Percentiles rank a stretch among this genome's conserved stretches.
Evolutionary conservation across 2,329 filamentous ascomycete species (phyloP).

Genomic region (Trichoderma simmonsii): DNA sequence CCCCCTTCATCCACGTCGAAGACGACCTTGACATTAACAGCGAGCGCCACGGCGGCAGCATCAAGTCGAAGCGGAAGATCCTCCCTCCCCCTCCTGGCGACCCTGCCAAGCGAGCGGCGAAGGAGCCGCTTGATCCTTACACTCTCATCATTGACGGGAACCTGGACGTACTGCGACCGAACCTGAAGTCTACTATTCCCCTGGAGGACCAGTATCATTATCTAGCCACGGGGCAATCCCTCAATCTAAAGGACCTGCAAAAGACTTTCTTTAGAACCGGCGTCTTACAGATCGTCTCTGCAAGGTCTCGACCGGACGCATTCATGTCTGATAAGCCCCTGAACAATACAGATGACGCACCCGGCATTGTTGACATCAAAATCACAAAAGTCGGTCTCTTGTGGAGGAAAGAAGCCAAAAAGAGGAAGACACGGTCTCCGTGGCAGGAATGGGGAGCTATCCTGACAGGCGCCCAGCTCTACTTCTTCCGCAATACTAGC

Average conservation of each 20-base stretch:
- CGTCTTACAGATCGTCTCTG: slow-evolving; percentile 90
- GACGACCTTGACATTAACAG: slow-evolving; percentile 80
- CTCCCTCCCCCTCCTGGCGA: slow-evolving; percentile 59
- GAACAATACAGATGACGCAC: slow-evolving; percentile 79
- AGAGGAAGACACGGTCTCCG: slow-evolving; percentile 88
- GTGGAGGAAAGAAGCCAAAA: slow-evolving; percentile 93
- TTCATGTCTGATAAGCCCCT: slow-evolving; percentile 88
- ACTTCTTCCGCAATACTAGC: slow-evolving; percentile 88
- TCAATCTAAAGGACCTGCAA: slow-evolving; percentile 80
- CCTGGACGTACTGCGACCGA: slow-evolving; percentile 77
- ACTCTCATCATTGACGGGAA: slow-evolving; percentile 89
- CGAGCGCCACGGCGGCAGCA: slow-evolving; percentile 65
- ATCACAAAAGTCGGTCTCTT: slow-evolving; percentile 92
- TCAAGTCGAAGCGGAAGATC: slow-evolving; percentile 68
- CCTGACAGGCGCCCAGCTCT: slow-evolving; percentile 92
- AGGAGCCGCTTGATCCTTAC: slow-evolving; percentile 92
- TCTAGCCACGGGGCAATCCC: slow-evolving; percentile 67
- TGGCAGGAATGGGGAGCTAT: slow-evolving; percentile 99
- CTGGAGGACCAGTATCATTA: slow-evolving; percentile 91
- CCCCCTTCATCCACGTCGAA: slow-evolving; percentile 96
- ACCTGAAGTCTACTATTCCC: slow-evolving; percentile 86
- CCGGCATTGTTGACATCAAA: slow-evolving; percentile 94
- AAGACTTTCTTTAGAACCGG: slow-evolving; percentile 89
- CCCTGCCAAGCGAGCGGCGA: slow-evolving; percentile 58
- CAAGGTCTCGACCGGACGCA: slow-evolving; percentile 86